Conservation (phyloP, 23 red algal genomes). For the Gracilaria gracilis region DNA sequence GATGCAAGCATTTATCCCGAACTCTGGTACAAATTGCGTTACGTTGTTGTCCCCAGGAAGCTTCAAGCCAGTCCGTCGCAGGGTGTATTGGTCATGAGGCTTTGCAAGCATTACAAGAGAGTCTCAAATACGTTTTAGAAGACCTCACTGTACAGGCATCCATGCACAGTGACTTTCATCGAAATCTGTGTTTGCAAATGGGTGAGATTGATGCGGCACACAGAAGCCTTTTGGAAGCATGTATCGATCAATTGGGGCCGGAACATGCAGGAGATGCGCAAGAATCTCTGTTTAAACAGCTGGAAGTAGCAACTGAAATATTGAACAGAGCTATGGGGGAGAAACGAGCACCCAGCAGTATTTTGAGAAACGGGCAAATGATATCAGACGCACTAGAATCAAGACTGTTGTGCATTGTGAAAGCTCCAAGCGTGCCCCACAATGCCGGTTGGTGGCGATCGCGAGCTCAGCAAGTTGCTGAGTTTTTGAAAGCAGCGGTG, state of each 20-base stretch:
- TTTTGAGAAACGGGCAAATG: slow-evolving; percentile 35
- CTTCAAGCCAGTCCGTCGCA: slow-evolving; percentile 22
- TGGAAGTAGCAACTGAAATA: not conserved
- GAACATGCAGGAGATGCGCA: slow-evolving; percentile 45
- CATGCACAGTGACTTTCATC: slow-evolving; percentile 17
- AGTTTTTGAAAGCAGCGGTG: slow-evolving; percentile 27
- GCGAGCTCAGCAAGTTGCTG: slow-evolving; percentile 32
- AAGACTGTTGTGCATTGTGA: slow-evolving; percentile 39
- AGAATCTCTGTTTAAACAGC: slow-evolving; percentile 32
- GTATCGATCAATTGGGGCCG: not conserved
- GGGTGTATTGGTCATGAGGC: slow-evolving; percentile 34
- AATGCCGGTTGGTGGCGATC: slow-evolving; percentile 33
- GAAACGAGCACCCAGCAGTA: slow-evolving; percentile 31
- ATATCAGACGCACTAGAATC: slow-evolving; percentile 63
- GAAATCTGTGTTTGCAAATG: slow-evolving; percentile 25
- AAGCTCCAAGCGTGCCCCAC: slow-evolving; percentile 11
- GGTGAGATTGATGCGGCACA: slow-evolving; percentile 29
- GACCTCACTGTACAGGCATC: slow-evolving; percentile 49
- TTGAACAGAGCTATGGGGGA: slow-evolving; percentile 19
- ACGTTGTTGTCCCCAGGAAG: slow-evolving; percentile 37
- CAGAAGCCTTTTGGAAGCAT: slow-evolving; percentile 24
- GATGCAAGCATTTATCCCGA: slow-evolving; percentile 18
- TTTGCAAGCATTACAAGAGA: slow-evolving; percentile 19
- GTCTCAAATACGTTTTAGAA: slow-evolving; percentile 35
- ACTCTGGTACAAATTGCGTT: slow-evolving; percentile 30